These are phyloP conservation scores for Coemansia sp. DNA, from an alignment of 192 early-diverging fungal species.

Conservation along the genomic window DNA sequence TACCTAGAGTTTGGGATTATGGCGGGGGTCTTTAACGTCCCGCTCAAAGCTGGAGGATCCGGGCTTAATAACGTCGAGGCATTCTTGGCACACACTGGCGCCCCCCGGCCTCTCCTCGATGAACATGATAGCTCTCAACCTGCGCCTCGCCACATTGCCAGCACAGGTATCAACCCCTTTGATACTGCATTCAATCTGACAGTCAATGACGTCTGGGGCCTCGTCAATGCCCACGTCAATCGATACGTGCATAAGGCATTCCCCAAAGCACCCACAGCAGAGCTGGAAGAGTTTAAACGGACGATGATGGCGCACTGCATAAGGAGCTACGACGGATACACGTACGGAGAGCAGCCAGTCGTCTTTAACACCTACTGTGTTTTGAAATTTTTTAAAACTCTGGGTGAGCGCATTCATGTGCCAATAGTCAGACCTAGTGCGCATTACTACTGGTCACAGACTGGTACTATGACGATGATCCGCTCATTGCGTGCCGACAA, in stretches of 20 bases:
- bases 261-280: background rate
- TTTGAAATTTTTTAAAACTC: background rate
- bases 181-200: background rate
- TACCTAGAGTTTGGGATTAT: background rate
- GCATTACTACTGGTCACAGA: background rate
- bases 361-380: background rate
- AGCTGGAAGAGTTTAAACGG: background rate
- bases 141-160: background rate
- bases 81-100: background rate
- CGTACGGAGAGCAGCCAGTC: background rate
- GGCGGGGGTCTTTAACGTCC: background rate
- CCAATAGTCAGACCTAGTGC: background rate
- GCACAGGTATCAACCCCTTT: background rate
- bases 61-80: background rate
- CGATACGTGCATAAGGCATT: background rate
- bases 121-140: background rate
- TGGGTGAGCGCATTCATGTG: background rate
- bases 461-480: background rate
- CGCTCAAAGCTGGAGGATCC: background rate
- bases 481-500: background rate
- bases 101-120: background rate
- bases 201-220: background rate
- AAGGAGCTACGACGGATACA: background rate
- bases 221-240: background rate
- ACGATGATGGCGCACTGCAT: background rate